Percentiles rank a stretch among this genome's conserved stretches.
Evolutionary conservation across 2,329 filamentous ascomycete species (phyloP).

Genomic region (Apiospora phragmitis): DNA sequence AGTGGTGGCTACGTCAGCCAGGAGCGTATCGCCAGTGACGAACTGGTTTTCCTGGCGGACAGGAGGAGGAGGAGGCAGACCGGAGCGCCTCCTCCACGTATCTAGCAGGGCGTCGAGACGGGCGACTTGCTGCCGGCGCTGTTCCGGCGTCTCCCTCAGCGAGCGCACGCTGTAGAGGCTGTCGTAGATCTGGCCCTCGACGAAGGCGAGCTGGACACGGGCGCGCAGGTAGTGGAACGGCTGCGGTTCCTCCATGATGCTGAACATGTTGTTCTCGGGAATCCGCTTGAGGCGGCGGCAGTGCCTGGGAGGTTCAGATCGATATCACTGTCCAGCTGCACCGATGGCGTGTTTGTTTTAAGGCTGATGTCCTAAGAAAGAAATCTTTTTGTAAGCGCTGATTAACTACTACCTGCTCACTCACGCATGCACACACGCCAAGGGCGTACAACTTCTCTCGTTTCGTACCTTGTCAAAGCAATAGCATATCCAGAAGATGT

Average conservation of each 20-base stretch:
- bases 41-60: constrained; percentile 36
- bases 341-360: constrained; percentile 36
- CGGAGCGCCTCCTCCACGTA: constrained; percentile 38
- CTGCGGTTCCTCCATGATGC: constrained; percentile 22
- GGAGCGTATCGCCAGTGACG: constrained; percentile 27
- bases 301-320: constrained; percentile 38
- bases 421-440: background rate
- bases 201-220: constrained; percentile 40
- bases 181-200: constrained; percentile 43
- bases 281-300: constrained; percentile 28
- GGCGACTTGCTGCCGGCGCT: constrained; percentile 30
- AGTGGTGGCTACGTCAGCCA: no score
- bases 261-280: constrained; percentile 1
- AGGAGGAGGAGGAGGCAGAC: background rate
- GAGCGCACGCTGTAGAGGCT: constrained; percentile 35
- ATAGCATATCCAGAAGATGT: constrained; percentile 44
- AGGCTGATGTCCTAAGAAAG: constrained; percentile 36
- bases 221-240: constrained; percentile 40
- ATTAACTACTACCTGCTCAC: no score
- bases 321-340: constrained; percentile 40
- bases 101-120: constrained; percentile 32
- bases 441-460: no score
- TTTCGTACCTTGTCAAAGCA: constrained; percentile 39
- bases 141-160: constrained; percentile 23
- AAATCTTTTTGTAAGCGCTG: background rate